Base-by-base conservation (phyloP, 129 eudicot species). In the Centaurea solstitialis region DNA sequence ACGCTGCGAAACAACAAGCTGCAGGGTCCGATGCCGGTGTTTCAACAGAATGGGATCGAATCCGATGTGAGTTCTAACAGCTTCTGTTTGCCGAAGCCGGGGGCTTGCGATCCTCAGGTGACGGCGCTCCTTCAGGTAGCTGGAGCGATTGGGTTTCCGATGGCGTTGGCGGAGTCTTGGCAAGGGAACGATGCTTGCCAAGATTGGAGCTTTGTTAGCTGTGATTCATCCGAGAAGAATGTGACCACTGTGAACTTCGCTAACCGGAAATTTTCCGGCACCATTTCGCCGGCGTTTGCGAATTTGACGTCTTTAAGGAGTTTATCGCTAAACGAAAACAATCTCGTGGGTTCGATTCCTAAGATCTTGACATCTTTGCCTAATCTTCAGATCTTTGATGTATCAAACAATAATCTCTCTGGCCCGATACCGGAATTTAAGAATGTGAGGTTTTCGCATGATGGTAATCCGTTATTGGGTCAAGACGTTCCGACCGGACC, bases 61-160 rank as follows among this genome's bases (percentile, higher is more conserved):
- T 24, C 11, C 33, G 70, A 59, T 8, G 5, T 87, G 9, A 68
- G 70, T 21, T 76, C 83, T 7, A 92, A 92, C 72, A 85, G 91
- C 41, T 92, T 90, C 53, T 92, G 97, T 66, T 77, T 69, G 15
- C 53, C 74, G n/a, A 20, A 39, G 10, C 83, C 91, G 12, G 91
- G 97, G 23, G 86, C 90, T 37, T 92, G 97, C 62, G 91, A 89
- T 89, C 86, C 83, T 4, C 94, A 89, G 77, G 97, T 89, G 62
- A 86, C 75, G n/a, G 80, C 81, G 24, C 90, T 91, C 61, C 84
- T 91, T 17, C 81, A 70, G 24, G 84, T 83, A 30, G 93, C 93
- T 12, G 87, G 87, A 28, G 97, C 82, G 4, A 35, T 89, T 26
- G 93, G 97, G 40, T 91, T 70, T 72, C 96, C 96, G n/a, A n/a